Conservation (phyloP, 208 protist species). For the Trypanosoma brucei region DNA sequence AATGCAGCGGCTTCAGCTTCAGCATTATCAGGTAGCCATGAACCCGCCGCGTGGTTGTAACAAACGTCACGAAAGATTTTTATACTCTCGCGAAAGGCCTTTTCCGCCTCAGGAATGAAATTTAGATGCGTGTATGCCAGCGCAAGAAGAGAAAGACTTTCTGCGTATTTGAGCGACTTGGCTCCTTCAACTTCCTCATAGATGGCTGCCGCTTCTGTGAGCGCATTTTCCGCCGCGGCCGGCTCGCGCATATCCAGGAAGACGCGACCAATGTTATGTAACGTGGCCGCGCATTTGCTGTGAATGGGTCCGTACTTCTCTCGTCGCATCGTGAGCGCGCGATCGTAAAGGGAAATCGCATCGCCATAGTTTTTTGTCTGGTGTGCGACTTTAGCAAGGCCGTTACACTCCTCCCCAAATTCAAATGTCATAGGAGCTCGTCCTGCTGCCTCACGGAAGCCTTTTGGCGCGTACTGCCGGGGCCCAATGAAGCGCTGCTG, state of each 20-base stretch:
- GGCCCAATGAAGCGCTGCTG: constrained; percentile 68
- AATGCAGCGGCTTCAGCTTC: constrained; percentile 15
- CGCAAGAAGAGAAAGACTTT: constrained; percentile 79
- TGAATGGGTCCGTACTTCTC: constrained; percentile 85
- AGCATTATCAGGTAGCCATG: constrained; percentile 66
- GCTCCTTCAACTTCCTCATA: constrained; percentile 79
- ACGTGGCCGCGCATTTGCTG: constrained; percentile 71
- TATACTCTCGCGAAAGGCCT: constrained; percentile 88
- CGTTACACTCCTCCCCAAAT: constrained; percentile 85
- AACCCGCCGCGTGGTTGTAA: constrained; percentile 77
- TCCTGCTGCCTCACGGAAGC: constrained; percentile 75
- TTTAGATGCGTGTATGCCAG: constrained; percentile 80
- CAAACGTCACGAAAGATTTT: constrained; percentile 70
- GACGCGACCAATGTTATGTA: constrained; percentile 84
- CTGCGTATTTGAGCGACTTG: constrained; percentile 71
- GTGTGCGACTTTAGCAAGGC: constrained; percentile 72
- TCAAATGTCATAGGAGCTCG: constrained; percentile 81
- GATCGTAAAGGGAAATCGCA: constrained; percentile 83
- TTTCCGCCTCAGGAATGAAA: constrained; percentile 85
- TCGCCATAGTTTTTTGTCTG: constrained; percentile 88
- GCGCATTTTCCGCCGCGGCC: constrained; percentile 81
- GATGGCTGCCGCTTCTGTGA: constrained; percentile 85
- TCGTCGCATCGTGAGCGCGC: constrained; percentile 69
- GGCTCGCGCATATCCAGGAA: constrained; percentile 90
- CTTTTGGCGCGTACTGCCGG: constrained; percentile 79